phyloP scores from a whole-genome alignment of 106 monocot genomes.

The Dactylorhiza incarnata region DNA sequence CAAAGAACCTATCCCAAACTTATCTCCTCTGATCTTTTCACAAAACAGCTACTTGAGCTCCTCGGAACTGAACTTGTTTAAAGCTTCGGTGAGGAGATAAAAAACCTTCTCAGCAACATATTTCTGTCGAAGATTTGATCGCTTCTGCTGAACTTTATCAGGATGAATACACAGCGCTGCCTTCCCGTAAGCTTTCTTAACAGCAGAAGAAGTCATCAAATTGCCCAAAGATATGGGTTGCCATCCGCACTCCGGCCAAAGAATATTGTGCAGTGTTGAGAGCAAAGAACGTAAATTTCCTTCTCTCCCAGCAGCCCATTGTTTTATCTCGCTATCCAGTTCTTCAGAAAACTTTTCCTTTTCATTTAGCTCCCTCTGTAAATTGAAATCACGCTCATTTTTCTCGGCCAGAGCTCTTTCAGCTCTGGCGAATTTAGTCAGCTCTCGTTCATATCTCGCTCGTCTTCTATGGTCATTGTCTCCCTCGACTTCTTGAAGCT shows the following conservation, averaged over 20 bases:
- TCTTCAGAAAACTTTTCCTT: background rate
- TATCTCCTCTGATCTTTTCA: background rate
- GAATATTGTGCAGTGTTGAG: background rate
- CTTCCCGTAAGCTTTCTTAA: background rate
- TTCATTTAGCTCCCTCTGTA: background rate
- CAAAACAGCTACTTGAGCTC: background rate
- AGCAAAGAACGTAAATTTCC: background rate
- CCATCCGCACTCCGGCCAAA: slow-evolving; percentile 6
- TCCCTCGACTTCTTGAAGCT: background rate
- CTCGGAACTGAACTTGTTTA: background rate
- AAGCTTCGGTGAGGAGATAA: slow-evolving; percentile 4
- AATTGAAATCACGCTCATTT: background rate
- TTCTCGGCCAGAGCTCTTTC: background rate
- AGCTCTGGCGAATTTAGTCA: background rate
- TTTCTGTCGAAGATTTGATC: background rate
- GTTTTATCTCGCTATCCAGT: background rate
- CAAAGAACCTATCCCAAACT: background rate
- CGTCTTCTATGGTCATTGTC: background rate
- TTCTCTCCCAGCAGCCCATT: background rate
- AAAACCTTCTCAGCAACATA: slow-evolving; percentile 3
- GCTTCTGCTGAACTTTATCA: slow-evolving; percentile 1
- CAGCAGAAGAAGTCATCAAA: slow-evolving; percentile 2
- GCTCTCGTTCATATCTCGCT: background rate
- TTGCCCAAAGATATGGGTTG: background rate
- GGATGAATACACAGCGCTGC: slow-evolving; percentile 7